phyloP scores from a whole-genome alignment of 2,329 filamentous ascomycete species.

The Ophiostoma triangulosporum region DNA sequence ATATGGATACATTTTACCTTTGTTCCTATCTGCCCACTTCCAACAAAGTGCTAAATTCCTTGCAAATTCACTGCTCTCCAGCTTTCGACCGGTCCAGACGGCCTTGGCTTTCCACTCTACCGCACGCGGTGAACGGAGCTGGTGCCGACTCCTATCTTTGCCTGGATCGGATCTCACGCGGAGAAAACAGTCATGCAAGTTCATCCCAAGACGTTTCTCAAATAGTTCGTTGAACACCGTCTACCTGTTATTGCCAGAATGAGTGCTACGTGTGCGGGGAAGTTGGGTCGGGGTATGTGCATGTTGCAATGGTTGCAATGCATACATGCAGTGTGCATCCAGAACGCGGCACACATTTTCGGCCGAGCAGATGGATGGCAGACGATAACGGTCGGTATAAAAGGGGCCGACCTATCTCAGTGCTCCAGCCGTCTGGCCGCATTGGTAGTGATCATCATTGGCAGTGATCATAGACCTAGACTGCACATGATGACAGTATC shows the following conservation, averaged over 20 bases:
- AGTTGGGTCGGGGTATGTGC: not conserved
- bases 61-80: not conserved
- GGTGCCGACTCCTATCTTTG: not conserved
- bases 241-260: not conserved
- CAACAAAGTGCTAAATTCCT: too few species aligned
- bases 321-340: not conserved
- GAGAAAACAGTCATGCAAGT: too few species aligned
- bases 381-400: not conserved
- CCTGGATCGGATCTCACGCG: not conserved
- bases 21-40: too few species aligned
- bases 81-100: conserved; percentile 4
- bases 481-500: too few species aligned
- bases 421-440: too few species aligned
- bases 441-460: too few species aligned
- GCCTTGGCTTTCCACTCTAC: conserved; percentile 5
- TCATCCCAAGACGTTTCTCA: too few species aligned
- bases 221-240: not conserved
- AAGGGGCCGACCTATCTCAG: too few species aligned
- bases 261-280: not conserved
- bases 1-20: too few species aligned
- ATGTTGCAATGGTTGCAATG: too few species aligned
- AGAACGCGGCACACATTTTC: not conserved
- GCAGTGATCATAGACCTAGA: too few species aligned
- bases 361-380: not conserved
- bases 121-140: conserved; percentile 7